Percentiles rank a stretch among this genome's conserved stretches.
Conservation (phyloP, 257 asterid genomes). For the Solanum pennellii region DNA sequence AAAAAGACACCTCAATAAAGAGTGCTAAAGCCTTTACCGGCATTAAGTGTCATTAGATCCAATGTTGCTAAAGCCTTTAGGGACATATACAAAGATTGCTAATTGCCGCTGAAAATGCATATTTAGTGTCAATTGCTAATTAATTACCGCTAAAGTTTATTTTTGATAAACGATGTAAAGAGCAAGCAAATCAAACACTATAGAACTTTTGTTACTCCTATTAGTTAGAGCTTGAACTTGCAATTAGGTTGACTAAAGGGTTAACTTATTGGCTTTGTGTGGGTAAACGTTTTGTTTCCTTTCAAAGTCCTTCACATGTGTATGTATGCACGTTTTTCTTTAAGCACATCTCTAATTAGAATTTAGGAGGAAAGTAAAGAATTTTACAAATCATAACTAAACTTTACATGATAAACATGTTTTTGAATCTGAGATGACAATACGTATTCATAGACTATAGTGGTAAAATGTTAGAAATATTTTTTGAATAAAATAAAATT, state of each 20-base stretch:
- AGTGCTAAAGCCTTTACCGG: no score
- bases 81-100: no score
- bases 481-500: neutral
- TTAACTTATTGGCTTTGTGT: neutral
- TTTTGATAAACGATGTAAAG: neutral
- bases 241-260: neutral
- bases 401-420: neutral
- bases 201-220: no score
- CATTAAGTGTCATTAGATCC: no score
- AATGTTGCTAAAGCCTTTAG: no score
- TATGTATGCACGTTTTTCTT: no score
- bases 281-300: neutral
- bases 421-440: neutral
- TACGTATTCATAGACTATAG: neutral
- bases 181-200: neutral
- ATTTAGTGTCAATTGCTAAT: no score
- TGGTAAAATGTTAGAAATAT: neutral
- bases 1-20: no score
- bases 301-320: neutral
- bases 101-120: no score
- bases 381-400: neutral
- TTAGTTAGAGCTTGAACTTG: neutral
- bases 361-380: neutral
- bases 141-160: no score
- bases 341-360: neutral